These are phyloP conservation scores for Penium margaritaceum DNA, from an alignment of 139 green algal species.

Conservation along the genomic window DNA sequence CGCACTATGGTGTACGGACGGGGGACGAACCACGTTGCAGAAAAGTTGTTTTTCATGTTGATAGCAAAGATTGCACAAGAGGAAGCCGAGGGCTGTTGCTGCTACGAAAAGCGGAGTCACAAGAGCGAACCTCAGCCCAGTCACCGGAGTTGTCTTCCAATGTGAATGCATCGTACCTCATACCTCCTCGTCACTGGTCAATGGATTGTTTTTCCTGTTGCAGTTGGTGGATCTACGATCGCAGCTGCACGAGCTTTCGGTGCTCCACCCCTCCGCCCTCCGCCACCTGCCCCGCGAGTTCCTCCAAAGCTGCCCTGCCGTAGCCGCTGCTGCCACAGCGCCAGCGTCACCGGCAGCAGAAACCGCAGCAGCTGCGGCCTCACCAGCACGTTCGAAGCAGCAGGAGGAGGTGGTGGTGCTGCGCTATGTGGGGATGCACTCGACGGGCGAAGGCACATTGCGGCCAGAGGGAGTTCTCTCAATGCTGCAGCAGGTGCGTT, in stretches of 20 bases:
- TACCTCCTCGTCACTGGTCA: no score
- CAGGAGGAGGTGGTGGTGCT: conserved; percentile 7
- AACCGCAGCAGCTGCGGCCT: no score
- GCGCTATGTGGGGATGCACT: background rate
- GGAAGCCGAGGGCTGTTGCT: background rate
- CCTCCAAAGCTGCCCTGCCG: background rate
- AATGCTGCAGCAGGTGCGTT: conserved; percentile 39
- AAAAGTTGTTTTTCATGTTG: no score
- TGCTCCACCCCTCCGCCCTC: conserved; percentile 19
- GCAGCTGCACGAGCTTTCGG: conserved; percentile 44
- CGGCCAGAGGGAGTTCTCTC: conserved; percentile 30
- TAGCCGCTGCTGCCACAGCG: background rate
- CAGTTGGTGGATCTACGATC: conserved; percentile 33
- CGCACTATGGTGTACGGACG: no score
- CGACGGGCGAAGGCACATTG: conserved; percentile 24
- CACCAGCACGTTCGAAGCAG: background rate
- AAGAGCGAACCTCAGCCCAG: no score
- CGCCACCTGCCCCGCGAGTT: conserved; percentile 2
- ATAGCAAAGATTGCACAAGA: no score
- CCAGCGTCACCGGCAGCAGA: no score
- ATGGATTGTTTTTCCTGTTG: no score
- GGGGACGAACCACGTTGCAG: no score
- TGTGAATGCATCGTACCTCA: no score
- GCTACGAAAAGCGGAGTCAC: no score
- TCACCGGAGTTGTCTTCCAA: no score